Conservation (phyloP, 768 basidiomycete species). For the Tricholoma sp. region DNA sequence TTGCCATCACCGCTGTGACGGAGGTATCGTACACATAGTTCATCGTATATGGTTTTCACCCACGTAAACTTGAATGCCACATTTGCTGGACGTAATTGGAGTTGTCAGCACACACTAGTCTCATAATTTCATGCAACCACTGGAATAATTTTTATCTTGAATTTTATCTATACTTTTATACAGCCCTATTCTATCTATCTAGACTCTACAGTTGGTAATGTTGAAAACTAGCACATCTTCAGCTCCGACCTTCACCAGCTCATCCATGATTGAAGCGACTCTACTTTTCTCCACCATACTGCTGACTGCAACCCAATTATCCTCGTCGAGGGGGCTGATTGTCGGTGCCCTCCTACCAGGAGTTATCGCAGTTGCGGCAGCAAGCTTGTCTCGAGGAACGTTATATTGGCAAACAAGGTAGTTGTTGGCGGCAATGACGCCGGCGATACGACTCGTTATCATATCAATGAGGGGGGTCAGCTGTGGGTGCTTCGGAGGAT, state of each 20-base stretch:
- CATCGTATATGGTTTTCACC: too few species aligned
- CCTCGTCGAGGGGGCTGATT: constrained; percentile 75
- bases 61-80: too few species aligned
- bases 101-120: too few species aligned
- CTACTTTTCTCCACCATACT: constrained; percentile 86
- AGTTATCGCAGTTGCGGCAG: constrained; percentile 63
- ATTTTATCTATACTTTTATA: not conserved
- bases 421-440: constrained; percentile 81
- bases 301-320: constrained; percentile 88
- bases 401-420: constrained; percentile 95
- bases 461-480: constrained; percentile 65
- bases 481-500: constrained; percentile 54
- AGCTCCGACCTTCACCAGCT: constrained; percentile 75
- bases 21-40: too few species aligned
- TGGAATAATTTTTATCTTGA: too few species aligned
- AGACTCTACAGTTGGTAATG: constrained; percentile 92
- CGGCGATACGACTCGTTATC: constrained; percentile 84
- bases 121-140: too few species aligned
- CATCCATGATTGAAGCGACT: constrained; percentile 84
- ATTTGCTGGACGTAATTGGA: too few species aligned
- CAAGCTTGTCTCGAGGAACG: constrained; percentile 59
- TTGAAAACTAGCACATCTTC: constrained; percentile 88
- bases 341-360: constrained; percentile 91
- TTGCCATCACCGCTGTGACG: too few species aligned
- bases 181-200: constrained; percentile 9